phyloP scores from a whole-genome alignment of 345 rosid genomes.

The Gossypium mustelinum region DNA sequence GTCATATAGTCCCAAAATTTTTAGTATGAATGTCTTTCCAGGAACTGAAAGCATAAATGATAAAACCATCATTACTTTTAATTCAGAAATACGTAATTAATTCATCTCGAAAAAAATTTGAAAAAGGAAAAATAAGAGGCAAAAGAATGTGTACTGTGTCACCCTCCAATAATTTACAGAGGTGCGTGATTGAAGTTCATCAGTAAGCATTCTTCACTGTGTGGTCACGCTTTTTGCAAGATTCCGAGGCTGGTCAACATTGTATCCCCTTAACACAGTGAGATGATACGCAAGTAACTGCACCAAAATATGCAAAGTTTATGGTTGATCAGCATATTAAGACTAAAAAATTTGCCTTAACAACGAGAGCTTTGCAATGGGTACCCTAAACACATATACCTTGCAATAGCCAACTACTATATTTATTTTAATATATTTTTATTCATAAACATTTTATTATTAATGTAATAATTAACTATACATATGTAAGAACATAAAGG shows the following conservation, averaged over 20 bases:
- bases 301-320: slow-evolving; percentile 21
- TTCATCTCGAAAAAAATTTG: background rate
- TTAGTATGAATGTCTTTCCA: background rate
- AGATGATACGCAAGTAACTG: slow-evolving; percentile 70
- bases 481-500: background rate
- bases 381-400: background rate
- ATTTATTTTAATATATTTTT: background rate
- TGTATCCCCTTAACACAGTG: slow-evolving; percentile 55
- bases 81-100: background rate
- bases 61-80: background rate
- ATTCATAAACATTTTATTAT: background rate
- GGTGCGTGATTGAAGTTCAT: background rate
- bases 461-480: background rate
- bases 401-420: background rate
- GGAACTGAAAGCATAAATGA: background rate
- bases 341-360: background rate
- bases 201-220: slow-evolving; percentile 25
- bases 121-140: background rate
- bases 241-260: slow-evolving; percentile 70
- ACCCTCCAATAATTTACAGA: background rate
- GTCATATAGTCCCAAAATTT: background rate
- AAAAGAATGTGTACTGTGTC: background rate
- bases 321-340: background rate
- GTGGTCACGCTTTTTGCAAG: slow-evolving; percentile 67
- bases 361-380: background rate